Evolutionary conservation across 1,284 basidiomycete species (phyloP).

Genomic region (Bondarzewia mesenterica): DNA sequence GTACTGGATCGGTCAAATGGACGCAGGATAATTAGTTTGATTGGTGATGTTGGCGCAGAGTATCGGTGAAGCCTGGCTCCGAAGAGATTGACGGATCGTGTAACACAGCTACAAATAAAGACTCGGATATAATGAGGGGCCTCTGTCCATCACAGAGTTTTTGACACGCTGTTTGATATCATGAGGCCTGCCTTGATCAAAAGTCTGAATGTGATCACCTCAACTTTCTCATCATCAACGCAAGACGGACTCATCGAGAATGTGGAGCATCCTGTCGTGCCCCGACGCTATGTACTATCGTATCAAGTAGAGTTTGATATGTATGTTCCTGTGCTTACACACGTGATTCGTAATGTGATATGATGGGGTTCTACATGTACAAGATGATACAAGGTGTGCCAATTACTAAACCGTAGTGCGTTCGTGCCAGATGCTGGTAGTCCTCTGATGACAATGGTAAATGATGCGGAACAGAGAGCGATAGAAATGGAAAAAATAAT

Average conservation of each 20-base stretch:
- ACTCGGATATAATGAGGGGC: too few species aligned
- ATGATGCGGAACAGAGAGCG: not conserved
- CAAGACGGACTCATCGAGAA: too few species aligned
- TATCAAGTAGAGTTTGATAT: too few species aligned
- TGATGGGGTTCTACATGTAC: not conserved
- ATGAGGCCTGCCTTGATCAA: too few species aligned
- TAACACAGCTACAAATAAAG: too few species aligned
- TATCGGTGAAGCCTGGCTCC: constrained; percentile 41
- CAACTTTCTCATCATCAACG: too few species aligned
- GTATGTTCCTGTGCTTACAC: not conserved
- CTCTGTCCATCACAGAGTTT: too few species aligned
- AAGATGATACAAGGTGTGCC: not conserved
- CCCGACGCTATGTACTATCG: too few species aligned
- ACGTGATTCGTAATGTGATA: not conserved
- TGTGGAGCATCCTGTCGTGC: too few species aligned
- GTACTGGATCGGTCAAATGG: constrained; percentile 55
- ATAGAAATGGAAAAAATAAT: not conserved
- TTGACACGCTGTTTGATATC: too few species aligned
- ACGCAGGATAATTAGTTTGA: constrained; percentile 48
- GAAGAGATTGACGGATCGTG: too few species aligned
- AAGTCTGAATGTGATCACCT: too few species aligned
- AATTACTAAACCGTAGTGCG: not conserved
- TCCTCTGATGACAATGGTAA: not conserved
- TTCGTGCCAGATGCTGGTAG: not conserved
- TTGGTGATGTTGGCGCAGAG: constrained; percentile 79